These are phyloP conservation scores for Fusarium protoensiforme DNA, from an alignment of 2,329 filamentous ascomycete species.

Conservation along the genomic window DNA sequence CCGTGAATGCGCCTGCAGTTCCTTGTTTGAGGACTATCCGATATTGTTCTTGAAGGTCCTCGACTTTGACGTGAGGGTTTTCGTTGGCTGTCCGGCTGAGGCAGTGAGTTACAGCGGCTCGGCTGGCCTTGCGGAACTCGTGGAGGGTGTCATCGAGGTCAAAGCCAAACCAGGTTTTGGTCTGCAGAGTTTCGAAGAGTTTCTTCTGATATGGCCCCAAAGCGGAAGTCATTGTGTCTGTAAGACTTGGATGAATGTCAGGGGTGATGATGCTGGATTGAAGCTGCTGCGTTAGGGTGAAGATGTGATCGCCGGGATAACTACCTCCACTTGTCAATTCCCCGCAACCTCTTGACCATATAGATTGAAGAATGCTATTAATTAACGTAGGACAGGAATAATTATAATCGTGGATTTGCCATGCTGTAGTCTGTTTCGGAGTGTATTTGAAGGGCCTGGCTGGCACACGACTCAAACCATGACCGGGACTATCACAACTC, in stretches of 20 bases:
- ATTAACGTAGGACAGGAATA: too few relatives aligned
- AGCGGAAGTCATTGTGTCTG: not conserved
- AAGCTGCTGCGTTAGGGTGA: not conserved
- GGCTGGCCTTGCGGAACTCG: slow-evolving; percentile 55
- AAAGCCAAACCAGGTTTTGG: slow-evolving; percentile 55
- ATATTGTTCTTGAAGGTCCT: slow-evolving; percentile 43
- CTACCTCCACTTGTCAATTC: not conserved
- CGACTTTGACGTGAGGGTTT: not conserved
- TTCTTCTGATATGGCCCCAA: rapidly evolving
- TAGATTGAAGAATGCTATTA: not conserved
- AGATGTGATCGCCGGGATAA: not conserved
- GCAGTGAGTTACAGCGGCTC: slow-evolving; percentile 46
- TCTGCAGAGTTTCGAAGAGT: not conserved
- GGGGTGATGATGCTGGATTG: not conserved
- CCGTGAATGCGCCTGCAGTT: slow-evolving; percentile 54
- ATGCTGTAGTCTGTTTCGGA: not conserved
- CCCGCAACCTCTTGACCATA: not conserved
- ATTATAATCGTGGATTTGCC: rapidly evolving
- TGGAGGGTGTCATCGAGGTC: slow-evolving; percentile 62
- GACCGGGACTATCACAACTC: not conserved
- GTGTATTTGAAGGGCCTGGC: not conserved
- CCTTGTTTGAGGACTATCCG: slow-evolving; percentile 45
- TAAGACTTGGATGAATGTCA: not conserved
- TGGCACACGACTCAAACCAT: not conserved
- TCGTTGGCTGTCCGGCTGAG: slow-evolving; percentile 44